Evolutionary conservation across 106 monocot species (phyloP).

Genomic region (Dendrobium huoshanense): DNA sequence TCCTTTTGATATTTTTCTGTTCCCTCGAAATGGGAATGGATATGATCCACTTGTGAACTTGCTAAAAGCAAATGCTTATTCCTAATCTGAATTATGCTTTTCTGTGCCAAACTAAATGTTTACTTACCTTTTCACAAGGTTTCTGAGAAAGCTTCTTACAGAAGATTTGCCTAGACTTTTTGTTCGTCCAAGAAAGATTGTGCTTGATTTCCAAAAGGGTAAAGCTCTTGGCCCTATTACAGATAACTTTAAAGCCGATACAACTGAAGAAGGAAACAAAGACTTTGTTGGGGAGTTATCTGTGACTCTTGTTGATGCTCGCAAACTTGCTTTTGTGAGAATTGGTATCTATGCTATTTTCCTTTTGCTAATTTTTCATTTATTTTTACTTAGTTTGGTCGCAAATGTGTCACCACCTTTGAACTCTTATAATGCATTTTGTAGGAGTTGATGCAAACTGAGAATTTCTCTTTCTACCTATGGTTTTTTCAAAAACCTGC

Average conservation of each 20-base stretch:
- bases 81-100: neutral
- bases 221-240: conserved; percentile 55
- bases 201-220: conserved; percentile 72
- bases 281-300: conserved; percentile 67
- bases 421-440: neutral
- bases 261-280: conserved; percentile 47
- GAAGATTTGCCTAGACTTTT: conserved; percentile 72
- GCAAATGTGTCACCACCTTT: neutral
- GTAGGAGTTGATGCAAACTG: neutral
- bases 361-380: conserved; percentile 4
- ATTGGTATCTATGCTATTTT: conserved; percentile 38
- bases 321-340: conserved; percentile 56
- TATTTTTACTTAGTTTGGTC: neutral
- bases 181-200: conserved; percentile 74
- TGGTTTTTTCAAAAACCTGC: neutral
- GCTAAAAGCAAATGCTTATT: neutral
- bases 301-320: conserved; percentile 71
- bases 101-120: neutral
- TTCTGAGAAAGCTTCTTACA: conserved; percentile 62
- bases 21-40: neutral
- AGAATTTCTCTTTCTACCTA: neutral
- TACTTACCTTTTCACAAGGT: conserved; percentile 29
- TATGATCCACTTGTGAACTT: neutral
- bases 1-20: neutral
- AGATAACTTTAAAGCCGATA: conserved; percentile 25